Evolutionary conservation across 768 basidiomycete species (phyloP).

Genomic region (Amanita subjunquillea): DNA sequence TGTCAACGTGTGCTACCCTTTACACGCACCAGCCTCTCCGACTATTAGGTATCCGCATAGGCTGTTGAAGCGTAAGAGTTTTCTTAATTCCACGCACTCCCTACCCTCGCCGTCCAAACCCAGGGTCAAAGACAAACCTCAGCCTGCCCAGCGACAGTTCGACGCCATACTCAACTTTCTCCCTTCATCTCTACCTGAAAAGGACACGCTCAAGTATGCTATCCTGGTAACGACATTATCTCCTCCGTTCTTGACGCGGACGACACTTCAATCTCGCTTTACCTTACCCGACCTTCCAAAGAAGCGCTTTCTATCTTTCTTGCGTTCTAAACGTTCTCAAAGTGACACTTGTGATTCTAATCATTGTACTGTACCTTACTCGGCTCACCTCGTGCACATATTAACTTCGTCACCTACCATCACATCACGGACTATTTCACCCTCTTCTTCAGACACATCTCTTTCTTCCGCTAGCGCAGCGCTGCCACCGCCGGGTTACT

Average conservation of each 20-base stretch:
- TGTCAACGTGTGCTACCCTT: constrained; percentile 1
- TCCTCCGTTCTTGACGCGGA: constrained; percentile 19
- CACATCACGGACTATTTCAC: not conserved
- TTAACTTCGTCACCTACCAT: not conserved
- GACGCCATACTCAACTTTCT: constrained; percentile 36
- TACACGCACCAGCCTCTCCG: not conserved
- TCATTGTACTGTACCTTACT: not conserved
- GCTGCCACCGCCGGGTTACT: not conserved
- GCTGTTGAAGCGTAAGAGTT: not conserved
- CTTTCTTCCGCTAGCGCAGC: not conserved
- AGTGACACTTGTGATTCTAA: not conserved
- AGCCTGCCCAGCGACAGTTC: constrained; percentile 17
- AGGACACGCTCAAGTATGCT: constrained; percentile 30
- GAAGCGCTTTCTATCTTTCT: constrained; percentile 5
- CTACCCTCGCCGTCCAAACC: not conserved
- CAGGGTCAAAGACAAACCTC: not conserved
- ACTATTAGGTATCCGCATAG: not conserved
- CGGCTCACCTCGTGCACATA: constrained; percentile 8
- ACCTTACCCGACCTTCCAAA: not conserved
- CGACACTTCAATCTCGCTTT: not conserved
- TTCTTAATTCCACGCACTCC: not conserved
- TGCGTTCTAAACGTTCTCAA: not conserved
- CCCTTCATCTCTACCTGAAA: constrained; percentile 26
- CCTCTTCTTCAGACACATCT: not conserved
- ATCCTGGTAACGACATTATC: constrained; percentile 33